Conservation (phyloP, 1,284 basidiomycete species). For the Puccinia coronata region DNA sequence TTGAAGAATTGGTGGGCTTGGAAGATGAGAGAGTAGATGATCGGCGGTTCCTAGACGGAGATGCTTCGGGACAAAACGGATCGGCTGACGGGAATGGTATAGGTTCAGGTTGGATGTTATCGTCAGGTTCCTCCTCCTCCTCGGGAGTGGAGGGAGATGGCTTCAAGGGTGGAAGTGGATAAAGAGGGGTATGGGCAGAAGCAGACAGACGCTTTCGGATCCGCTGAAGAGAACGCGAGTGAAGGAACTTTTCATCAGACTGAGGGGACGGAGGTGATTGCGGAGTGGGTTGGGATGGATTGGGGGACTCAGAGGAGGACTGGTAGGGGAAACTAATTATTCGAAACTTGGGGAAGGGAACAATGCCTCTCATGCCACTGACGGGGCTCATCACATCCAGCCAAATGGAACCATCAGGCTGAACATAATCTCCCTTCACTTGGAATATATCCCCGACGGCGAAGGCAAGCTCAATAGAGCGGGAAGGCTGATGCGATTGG, state of each 20-base stretch:
- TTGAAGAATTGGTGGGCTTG: background rate
- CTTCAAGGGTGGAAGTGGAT: slow-evolving; percentile 8
- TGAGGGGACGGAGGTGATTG: background rate
- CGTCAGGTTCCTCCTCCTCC: background rate
- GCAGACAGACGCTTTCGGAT: background rate
- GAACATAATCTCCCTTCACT: background rate
- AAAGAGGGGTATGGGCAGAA: background rate
- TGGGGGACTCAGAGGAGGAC: background rate
- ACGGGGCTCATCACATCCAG: slow-evolving; percentile 18
- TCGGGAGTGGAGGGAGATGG: background rate
- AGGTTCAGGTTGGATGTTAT: background rate
- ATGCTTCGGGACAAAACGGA: background rate
- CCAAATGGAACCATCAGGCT: background rate
- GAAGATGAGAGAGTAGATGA: background rate
- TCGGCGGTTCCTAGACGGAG: background rate
- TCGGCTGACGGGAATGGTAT: slow-evolving; percentile 3
- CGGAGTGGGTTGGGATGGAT: background rate
- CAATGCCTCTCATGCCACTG: slow-evolving; percentile 15
- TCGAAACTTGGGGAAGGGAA: slow-evolving; percentile 11
- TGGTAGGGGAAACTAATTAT: slow-evolving; percentile 3
- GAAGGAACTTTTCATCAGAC: slow-evolving; percentile 4
- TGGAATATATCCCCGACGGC: background rate
- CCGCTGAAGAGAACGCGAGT: slow-evolving; percentile 12
- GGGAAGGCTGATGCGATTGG: slow-evolving; percentile 9
- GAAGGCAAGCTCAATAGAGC: background rate